phyloP scores from a whole-genome alignment of 768 basidiomycete genomes.

The Tulasnella sp. region DNA sequence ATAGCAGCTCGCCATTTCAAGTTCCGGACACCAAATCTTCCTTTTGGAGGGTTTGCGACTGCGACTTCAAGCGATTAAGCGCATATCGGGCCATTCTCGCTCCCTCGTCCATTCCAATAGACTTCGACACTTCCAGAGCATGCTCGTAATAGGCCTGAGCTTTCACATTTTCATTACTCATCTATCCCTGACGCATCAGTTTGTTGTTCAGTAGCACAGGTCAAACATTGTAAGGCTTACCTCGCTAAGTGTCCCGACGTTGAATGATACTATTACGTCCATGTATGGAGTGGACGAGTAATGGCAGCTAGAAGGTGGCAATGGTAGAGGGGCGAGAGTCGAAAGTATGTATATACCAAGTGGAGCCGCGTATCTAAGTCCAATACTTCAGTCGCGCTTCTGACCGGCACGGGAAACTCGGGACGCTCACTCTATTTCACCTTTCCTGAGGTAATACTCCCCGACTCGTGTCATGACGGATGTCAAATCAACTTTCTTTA shows the following conservation, averaged over 20 bases:
- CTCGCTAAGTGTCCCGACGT: conserved; percentile 38
- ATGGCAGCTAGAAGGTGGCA: not conserved
- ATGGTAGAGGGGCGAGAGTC: conserved; percentile 34
- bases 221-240: not conserved
- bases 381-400: not conserved
- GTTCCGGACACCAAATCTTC: too few relatives aligned
- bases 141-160: conserved; percentile 8
- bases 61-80: conserved; percentile 20
- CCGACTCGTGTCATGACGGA: conserved; percentile 36
- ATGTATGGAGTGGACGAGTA: conserved; percentile 28
- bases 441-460: conserved; percentile 37
- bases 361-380: conserved; percentile 36
- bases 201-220: not conserved
- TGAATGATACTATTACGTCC: conserved; percentile 35
- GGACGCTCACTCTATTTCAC: conserved; percentile 36
- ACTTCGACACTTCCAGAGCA: conserved; percentile 19
- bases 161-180: conserved; percentile 2
- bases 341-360: conserved; percentile 38
- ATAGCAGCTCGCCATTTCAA: not conserved
- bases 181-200: conserved; percentile 4
- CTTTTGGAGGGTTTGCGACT: not conserved
- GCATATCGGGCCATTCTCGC: conserved; percentile 10
- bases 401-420: too few relatives aligned
- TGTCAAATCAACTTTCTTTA: conserved; percentile 36
- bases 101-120: conserved; percentile 28